These are phyloP conservation scores for Apiotrichum sp. DNA, from an alignment of 1,284 basidiomycete species.

Conservation along the genomic window DNA sequence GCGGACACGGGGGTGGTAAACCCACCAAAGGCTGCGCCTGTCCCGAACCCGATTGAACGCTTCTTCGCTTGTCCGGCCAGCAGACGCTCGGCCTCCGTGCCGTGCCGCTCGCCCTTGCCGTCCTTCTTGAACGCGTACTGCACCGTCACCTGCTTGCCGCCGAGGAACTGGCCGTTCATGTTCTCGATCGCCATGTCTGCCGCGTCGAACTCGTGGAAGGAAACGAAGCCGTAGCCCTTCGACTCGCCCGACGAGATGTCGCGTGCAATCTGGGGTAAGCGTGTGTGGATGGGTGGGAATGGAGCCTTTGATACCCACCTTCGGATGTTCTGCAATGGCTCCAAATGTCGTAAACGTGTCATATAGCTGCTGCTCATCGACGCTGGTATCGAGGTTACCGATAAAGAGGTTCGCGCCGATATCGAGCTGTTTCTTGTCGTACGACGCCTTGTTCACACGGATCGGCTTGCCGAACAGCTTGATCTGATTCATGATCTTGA, in stretches of 20 bases:
- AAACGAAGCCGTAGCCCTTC: conserved; percentile 95
- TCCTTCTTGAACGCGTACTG: conserved; percentile 99
- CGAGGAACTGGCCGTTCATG: conserved; percentile 94
- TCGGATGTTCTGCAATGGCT: conserved; percentile 85
- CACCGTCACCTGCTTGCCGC: conserved; percentile 94
- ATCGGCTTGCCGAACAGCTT: conserved; percentile 98
- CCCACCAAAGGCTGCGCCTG: conserved; percentile 49
- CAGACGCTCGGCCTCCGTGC: conserved; percentile 87
- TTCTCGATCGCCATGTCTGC: conserved; percentile 93
- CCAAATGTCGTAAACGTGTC: conserved; percentile 96
- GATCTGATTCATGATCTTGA: conserved; percentile 99
- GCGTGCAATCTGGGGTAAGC: conserved; percentile 66
- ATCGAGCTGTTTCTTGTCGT: conserved; percentile 94
- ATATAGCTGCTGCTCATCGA: conserved; percentile 86
- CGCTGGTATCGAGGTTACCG: conserved; percentile 86
- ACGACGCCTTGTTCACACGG: conserved; percentile 95
- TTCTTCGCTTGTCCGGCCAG: conserved; percentile 84
- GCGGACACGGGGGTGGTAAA: conserved; percentile 13
- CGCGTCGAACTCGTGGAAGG: conserved; percentile 94
- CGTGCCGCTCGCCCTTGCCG: conserved; percentile 94
- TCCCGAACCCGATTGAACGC: conserved; percentile 18
- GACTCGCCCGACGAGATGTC: conserved; percentile 77
- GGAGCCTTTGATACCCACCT: conserved; percentile 55
- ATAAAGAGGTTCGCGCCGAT: conserved; percentile 97
- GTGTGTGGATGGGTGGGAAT: background rate